Conservation (phyloP, 139 green algal genomes). For the Ostreobium quekettii region DNA sequence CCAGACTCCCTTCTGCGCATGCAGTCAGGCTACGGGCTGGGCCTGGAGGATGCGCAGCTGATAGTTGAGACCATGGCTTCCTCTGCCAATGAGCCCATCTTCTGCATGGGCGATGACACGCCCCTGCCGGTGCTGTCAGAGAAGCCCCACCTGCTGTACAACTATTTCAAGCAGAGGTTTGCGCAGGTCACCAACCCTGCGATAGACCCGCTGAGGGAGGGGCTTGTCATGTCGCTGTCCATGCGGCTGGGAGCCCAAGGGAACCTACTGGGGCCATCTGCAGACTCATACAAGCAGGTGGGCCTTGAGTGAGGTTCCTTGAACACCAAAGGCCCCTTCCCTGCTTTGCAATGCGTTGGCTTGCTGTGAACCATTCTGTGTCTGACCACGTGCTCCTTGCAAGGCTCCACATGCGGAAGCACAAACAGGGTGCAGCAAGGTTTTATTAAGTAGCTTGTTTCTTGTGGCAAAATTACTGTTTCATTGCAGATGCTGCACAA, state of each 20-base stretch:
- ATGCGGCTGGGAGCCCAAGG: conserved; percentile 88
- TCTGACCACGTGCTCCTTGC: no score
- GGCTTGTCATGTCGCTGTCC: conserved; percentile 95
- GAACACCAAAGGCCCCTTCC: no score
- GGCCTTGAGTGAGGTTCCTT: no score
- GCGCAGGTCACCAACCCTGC: conserved; percentile 99
- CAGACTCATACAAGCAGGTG: conserved; percentile 63
- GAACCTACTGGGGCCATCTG: conserved; percentile 85
- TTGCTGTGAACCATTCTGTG: no score
- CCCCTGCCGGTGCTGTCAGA: conserved; percentile 87
- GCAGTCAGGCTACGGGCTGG: conserved; percentile 56
- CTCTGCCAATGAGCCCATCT: conserved; percentile 88
- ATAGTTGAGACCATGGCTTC: conserved; percentile 93
- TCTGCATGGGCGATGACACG: conserved; percentile 99
- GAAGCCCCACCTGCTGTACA: conserved; percentile 82
- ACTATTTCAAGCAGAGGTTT: conserved; percentile 99
- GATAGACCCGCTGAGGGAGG: conserved; percentile 97
- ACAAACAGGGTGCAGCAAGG: no score
- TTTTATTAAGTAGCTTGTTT: no score
- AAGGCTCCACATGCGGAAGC: no score
- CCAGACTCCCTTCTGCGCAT: conserved; percentile 44
- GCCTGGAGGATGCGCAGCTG: conserved; percentile 89
- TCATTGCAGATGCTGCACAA: no score
- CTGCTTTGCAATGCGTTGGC: no score
- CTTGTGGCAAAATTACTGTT: no score